Conservation (phyloP, 305 asterid genomes). For the Fraxinus velutina region DNA sequence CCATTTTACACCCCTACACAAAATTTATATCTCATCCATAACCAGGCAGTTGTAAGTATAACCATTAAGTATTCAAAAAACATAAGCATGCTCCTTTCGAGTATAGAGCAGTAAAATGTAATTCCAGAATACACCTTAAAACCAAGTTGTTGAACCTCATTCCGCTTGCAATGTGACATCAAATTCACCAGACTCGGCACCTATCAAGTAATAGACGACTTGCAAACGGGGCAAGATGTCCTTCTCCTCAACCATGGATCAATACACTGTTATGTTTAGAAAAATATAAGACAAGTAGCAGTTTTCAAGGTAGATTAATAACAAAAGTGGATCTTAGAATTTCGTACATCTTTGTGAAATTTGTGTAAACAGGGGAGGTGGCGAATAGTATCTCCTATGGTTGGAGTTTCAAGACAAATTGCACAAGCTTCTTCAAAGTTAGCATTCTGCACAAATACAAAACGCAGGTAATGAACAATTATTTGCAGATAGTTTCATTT, state of each 20-base stretch:
- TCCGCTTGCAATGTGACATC: neutral
- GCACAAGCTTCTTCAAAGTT: slow-evolving; percentile 73
- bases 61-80: neutral
- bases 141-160: neutral
- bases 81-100: neutral
- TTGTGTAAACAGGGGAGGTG: slow-evolving; percentile 97
- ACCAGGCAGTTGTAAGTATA: neutral
- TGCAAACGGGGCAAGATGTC: slow-evolving; percentile 82
- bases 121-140: neutral
- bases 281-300: neutral
- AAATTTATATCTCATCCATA: neutral
- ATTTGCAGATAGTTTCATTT: neutral
- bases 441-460: slow-evolving; percentile 47
- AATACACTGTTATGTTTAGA: slow-evolving; percentile 56
- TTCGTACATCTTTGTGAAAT: slow-evolving; percentile 85
- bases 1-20: neutral
- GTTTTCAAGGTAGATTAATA: neutral
- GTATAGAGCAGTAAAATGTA: neutral
- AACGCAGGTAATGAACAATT: neutral
- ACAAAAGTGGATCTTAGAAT: slow-evolving; percentile 5
- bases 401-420: slow-evolving; percentile 80
- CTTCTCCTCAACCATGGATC: slow-evolving; percentile 86
- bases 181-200: neutral
- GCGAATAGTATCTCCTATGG: slow-evolving; percentile 69
- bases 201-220: slow-evolving; percentile 57